Conservation (phyloP, 139 green algal genomes). For the Astrephomene gubernaculifera region DNA sequence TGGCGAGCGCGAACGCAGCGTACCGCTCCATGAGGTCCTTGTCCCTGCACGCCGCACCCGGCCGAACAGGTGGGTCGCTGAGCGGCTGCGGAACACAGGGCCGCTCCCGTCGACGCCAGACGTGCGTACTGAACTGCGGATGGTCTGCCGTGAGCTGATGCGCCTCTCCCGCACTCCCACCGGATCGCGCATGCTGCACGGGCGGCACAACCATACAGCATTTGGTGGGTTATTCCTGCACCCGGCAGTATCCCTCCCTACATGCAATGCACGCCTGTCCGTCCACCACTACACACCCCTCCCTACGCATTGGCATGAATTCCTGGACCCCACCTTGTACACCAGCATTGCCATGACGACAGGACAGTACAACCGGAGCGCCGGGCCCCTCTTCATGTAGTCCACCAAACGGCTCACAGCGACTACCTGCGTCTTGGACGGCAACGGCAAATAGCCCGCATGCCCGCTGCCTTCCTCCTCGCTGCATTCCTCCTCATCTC, state of each 20-base stretch:
- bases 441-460: too few relatives aligned
- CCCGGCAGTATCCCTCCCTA: neutral
- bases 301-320: neutral
- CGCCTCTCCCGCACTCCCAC: neutral
- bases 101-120: neutral
- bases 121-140: neutral
- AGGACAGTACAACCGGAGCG: neutral
- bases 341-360: neutral
- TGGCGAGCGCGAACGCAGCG: neutral
- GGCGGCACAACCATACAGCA: neutral
- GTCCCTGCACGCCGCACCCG: neutral
- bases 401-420: neutral
- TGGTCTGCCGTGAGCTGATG: neutral
- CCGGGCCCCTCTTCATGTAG: neutral
- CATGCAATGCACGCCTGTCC: neutral
- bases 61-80: neutral
- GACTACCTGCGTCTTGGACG: too few relatives aligned
- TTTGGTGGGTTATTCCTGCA: neutral
- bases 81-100: neutral
- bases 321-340: neutral
- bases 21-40: neutral
- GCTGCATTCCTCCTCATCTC: too few relatives aligned
- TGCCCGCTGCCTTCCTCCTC: too few relatives aligned
- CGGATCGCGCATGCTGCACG: neutral
- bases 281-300: neutral